Evolutionary conservation across 108 stramenopile genomes (phyloP).

Genomic region (Fistulifera solaris): DNA sequence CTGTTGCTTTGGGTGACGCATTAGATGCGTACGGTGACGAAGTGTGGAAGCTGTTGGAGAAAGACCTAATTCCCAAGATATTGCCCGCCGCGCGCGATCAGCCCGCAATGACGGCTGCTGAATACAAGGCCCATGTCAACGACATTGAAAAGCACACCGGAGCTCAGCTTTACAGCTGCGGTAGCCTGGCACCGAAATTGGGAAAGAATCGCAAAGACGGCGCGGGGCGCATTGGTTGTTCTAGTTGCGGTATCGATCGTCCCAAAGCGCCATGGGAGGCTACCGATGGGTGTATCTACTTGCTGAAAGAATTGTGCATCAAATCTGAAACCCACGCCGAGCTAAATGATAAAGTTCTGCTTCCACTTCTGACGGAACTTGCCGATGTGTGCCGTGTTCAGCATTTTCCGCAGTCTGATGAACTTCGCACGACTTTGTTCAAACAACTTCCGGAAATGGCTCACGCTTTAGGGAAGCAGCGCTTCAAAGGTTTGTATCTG

Average conservation of each 20-base stretch:
- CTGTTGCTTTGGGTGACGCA: slow-evolving; percentile 89
- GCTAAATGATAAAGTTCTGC: slow-evolving; percentile 38
- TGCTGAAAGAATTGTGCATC: slow-evolving; percentile 64
- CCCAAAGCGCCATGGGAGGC: slow-evolving; percentile 91
- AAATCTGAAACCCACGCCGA: slow-evolving; percentile 17
- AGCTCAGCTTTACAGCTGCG: slow-evolving; percentile 85
- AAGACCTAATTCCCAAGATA: slow-evolving; percentile 28
- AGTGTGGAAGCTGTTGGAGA: slow-evolving; percentile 28
- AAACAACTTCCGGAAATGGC: slow-evolving; percentile 73
- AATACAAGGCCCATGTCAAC: slow-evolving; percentile 74
- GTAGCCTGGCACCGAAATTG: slow-evolving; percentile 90
- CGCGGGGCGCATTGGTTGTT: slow-evolving; percentile 83
- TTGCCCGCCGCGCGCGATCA: slow-evolving; percentile 67
- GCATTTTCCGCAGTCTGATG: slow-evolving; percentile 79
- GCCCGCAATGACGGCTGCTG: slow-evolving; percentile 75
- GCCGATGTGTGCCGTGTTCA: slow-evolving; percentile 73
- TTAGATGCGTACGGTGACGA: slow-evolving; percentile 67
- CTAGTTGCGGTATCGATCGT: slow-evolving; percentile 70
- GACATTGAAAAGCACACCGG: slow-evolving; percentile 70
- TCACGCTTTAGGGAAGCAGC: slow-evolving; percentile 60
- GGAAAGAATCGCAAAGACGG: slow-evolving; percentile 75
- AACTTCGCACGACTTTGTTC: slow-evolving; percentile 72
- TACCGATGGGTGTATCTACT: slow-evolving; percentile 90
- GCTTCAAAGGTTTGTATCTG: slow-evolving; percentile 70
- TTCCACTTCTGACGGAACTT: slow-evolving; percentile 58